Base-by-base conservation (phyloP, 2,329 filamentous ascomycete species). In the Acarospora socialis region DNA sequence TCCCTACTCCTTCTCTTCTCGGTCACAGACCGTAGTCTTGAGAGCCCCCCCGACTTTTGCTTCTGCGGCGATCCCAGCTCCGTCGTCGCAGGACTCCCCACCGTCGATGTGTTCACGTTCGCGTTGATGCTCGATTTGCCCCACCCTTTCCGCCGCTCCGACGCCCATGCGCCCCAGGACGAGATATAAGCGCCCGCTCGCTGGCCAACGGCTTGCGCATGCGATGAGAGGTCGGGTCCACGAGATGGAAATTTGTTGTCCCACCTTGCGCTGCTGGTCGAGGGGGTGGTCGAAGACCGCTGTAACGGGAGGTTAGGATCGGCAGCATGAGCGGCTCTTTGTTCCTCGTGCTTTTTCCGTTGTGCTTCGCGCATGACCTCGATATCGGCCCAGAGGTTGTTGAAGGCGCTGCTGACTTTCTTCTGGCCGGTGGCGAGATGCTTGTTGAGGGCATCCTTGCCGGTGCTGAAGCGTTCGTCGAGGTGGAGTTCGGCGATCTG, bases 401-500 rank as follows among this genome's bases (percentile, higher is more conserved):
- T 92, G 54, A 94, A 82, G 21, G 90, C 77, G 4, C 74, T 78
- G 13, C 78, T 84, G 1, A 92, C 81, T 57, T 87, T 92, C 47
- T 90, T 83, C 34, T 80, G 77, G 0, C 90, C 86, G 1, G 79
- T 82, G 3, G 81, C 80, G n/a, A 94, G 54, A 46, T 92, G 86
- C 38, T 86, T 77, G n/a, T 82, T 83, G 2, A 95, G 65, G 0
- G 77, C 80, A 53, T 95, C 90, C 33, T 76, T 72, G 6, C 84
- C 81, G 38, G 81, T 77, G 1, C 81, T 77, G 36, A 95, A 74
- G 6, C 81, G 73, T 51, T 95, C 90, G 51, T 98, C 90, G 2
- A 95, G 68, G 51, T 95, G 86, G 29, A 95, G 68, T 39, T 95
- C 87, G 43, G 87, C 80, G 30, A 98, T 81, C 56, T 95, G 90